These are phyloP conservation scores for Tilletia setariae DNA, from an alignment of 1,284 basidiomycete species.

Conservation along the genomic window DNA sequence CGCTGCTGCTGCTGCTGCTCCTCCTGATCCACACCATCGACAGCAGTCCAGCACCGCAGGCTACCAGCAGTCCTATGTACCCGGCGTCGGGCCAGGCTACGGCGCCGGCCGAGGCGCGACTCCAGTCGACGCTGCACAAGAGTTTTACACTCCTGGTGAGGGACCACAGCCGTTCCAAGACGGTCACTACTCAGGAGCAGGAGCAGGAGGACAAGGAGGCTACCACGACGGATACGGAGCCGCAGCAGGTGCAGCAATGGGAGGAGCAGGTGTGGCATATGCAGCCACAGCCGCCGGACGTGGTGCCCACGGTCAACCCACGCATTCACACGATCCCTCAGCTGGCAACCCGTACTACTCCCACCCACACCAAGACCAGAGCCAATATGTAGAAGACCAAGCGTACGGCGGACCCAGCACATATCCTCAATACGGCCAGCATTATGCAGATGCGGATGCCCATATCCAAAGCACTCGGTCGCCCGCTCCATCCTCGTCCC, in stretches of 20 bases:
- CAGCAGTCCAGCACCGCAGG: slow-evolving; percentile 14
- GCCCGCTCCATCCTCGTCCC: not conserved
- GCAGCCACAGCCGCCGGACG: not conserved
- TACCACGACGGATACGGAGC: not conserved
- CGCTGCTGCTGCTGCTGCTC: slow-evolving; percentile 20
- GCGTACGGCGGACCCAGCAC: not conserved
- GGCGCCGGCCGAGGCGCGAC: not conserved
- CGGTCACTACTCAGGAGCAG: slow-evolving; percentile 17
- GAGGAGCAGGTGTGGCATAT: not conserved
- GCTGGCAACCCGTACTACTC: not conserved
- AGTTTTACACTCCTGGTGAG: slow-evolving; percentile 32
- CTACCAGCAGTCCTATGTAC: slow-evolving; percentile 20
- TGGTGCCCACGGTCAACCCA: not conserved
- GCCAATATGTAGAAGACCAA: not conserved
- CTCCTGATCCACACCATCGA: not conserved
- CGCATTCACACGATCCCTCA: not conserved
- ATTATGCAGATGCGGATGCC: not conserved
- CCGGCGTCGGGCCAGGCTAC: slow-evolving; percentile 31
- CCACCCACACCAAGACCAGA: not conserved
- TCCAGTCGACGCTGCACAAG: slow-evolving; percentile 9
- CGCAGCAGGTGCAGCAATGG: not conserved
- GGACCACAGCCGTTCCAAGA: slow-evolving; percentile 44
- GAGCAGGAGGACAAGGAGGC: not conserved
- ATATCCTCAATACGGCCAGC: not conserved
- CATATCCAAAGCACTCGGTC: not conserved